phyloP scores from a whole-genome alignment of 805 yeast genomes.

The Tetrapisispora taiwanensis region DNA sequence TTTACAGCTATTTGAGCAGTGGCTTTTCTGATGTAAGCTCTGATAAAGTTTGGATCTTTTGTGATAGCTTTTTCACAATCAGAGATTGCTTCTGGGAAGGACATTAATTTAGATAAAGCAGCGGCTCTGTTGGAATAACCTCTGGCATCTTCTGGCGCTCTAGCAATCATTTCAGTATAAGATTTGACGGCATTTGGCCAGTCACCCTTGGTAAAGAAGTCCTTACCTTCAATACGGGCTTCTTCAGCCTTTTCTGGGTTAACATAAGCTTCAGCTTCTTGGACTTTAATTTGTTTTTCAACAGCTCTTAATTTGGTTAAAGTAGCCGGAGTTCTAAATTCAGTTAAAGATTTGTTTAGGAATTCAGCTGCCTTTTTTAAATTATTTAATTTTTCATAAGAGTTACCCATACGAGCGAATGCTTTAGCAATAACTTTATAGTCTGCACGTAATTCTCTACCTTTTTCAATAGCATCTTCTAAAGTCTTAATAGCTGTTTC shows the following conservation, averaged over 20 bases:
- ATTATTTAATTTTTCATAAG: slow-evolving; percentile 67
- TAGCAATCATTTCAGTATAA: slow-evolving; percentile 89
- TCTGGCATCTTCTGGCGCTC: slow-evolving; percentile 94
- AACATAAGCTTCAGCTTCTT: slow-evolving; percentile 68
- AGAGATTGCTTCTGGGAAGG: slow-evolving; percentile 91
- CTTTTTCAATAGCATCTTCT: slow-evolving; percentile 73
- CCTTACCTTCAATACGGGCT: slow-evolving; percentile 89
- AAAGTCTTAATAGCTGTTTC: slow-evolving; percentile 79
- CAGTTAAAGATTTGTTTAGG: slow-evolving; percentile 88
- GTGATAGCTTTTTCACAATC: slow-evolving; percentile 88
- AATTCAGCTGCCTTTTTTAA: slow-evolving; percentile 60
- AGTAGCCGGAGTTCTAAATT: slow-evolving; percentile 92
- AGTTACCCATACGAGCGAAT: slow-evolving; percentile 80
- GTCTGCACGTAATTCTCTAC: slow-evolving; percentile 83
- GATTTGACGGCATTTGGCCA: slow-evolving; percentile 96
- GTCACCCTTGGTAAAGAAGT: slow-evolving; percentile 76
- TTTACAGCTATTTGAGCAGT: slow-evolving; percentile 85
- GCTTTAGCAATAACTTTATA: slow-evolving; percentile 88
- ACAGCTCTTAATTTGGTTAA: slow-evolving; percentile 77
- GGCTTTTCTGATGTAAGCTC: slow-evolving; percentile 96
- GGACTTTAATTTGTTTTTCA: slow-evolving; percentile 73
- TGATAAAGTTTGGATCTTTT: slow-evolving; percentile 78
- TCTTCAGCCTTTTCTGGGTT: slow-evolving; percentile 91
- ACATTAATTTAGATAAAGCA: slow-evolving; percentile 84
- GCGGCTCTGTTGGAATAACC: slow-evolving; percentile 99